A percentile compares a stretch with the other conserved stretches of the same genome.
Evolutionary conservation across 352 stramenopile species (phyloP).

Genomic region (Phytophthora tentaculata): DNA sequence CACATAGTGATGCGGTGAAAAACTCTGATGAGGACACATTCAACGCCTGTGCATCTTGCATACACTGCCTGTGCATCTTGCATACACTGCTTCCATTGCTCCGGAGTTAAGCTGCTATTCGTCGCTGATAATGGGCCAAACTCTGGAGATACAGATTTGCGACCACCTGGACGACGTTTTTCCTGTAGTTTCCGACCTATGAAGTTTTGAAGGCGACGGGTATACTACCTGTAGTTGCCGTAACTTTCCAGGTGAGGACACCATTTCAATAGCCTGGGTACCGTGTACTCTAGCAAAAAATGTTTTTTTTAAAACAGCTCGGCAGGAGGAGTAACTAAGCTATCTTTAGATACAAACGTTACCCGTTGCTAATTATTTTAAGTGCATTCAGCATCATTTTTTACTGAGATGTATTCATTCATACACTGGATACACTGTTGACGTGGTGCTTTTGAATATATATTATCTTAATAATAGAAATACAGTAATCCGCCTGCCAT

Average conservation of each 20-base stretch:
- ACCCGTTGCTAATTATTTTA: too few relatives aligned
- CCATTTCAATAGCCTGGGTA: too few relatives aligned
- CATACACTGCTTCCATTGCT: slow-evolving; percentile 33
- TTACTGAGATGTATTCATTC: too few relatives aligned
- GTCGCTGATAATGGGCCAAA: slow-evolving; percentile 3
- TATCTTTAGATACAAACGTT: too few relatives aligned
- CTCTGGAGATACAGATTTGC: slow-evolving; percentile 1
- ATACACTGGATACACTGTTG: too few relatives aligned
- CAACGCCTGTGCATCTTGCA: slow-evolving; percentile 29
- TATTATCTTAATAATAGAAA: too few relatives aligned
- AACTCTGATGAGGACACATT: slow-evolving; percentile 20
- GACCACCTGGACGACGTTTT: slow-evolving; percentile 5
- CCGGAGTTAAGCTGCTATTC: slow-evolving; percentile 7
- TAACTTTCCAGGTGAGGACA: slow-evolving; percentile 6
- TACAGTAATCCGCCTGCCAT: too few relatives aligned
- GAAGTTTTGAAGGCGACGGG: slow-evolving; percentile 13
- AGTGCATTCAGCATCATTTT: too few relatives aligned
- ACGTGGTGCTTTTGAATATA: too few relatives aligned
- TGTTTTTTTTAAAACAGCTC: too few relatives aligned
- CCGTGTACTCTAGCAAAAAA: too few relatives aligned
- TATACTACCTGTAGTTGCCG: slow-evolving; percentile 19
- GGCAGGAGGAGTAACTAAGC: too few relatives aligned
- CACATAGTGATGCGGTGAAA: slow-evolving; percentile 7
- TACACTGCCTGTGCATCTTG: slow-evolving; percentile 30
- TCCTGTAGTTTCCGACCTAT: neutral